Percentiles rank a stretch among this genome's conserved stretches.
These are phyloP conservation scores for Amanita exitialis DNA, from an alignment of 768 basidiomycete genomes.

Conservation along the genomic window DNA sequence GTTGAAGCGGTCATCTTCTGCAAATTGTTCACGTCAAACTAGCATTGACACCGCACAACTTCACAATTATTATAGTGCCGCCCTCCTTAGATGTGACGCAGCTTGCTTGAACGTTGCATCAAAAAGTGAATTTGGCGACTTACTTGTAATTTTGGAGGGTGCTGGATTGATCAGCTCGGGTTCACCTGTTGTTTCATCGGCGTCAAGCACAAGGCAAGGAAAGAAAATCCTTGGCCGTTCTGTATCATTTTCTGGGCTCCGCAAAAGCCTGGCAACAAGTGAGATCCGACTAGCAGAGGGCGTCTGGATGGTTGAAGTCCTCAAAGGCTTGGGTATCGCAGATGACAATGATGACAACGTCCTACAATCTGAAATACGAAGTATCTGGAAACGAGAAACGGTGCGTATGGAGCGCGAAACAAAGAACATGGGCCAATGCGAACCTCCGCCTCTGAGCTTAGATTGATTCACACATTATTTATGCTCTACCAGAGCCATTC, in stretches of 20 bases:
- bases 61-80: conserved; percentile 49
- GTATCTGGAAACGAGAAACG: conserved; percentile 44
- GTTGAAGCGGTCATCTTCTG: conserved; percentile 40
- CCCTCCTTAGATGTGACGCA: conserved; percentile 47
- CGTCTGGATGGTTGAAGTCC: conserved; percentile 55
- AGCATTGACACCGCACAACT: conserved; percentile 49
- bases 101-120: conserved; percentile 56
- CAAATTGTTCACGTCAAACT: conserved; percentile 15
- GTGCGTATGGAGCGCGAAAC: conserved; percentile 33
- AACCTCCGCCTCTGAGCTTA: neutral
- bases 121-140: conserved; percentile 67
- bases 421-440: conserved; percentile 11
- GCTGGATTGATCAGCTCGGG: conserved; percentile 47
- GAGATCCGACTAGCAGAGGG: conserved; percentile 53
- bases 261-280: conserved; percentile 26
- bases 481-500: neutral
- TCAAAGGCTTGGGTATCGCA: conserved; percentile 57
- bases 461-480: neutral
- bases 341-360: conserved; percentile 35
- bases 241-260: conserved; percentile 40
- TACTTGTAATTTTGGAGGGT: conserved; percentile 64
- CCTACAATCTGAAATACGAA: conserved; percentile 10
- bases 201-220: conserved; percentile 29
- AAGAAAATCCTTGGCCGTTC: conserved; percentile 47
- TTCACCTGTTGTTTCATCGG: conserved; percentile 20